These are phyloP conservation scores for Prunus mongolica DNA, from an alignment of 306 rosid species.

Conservation along the genomic window DNA sequence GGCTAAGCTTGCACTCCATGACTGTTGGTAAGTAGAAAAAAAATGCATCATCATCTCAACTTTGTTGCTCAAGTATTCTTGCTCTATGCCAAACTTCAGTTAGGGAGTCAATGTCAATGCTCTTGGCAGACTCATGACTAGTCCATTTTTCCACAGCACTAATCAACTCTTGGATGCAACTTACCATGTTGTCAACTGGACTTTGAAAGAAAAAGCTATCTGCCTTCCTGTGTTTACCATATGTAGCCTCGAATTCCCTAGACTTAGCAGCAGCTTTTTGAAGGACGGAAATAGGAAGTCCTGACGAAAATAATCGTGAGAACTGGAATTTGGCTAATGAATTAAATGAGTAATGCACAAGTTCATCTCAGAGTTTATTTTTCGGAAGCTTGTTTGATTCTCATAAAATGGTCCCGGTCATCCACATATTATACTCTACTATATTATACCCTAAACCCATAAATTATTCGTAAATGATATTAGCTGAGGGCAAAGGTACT, in stretches of 20 bases:
- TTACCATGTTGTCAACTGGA: slow-evolving; percentile 35
- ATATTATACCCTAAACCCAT: too few relatives aligned
- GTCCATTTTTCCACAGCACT: slow-evolving; percentile 28
- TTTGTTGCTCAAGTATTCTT: slow-evolving; percentile 28
- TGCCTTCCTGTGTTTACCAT: slow-evolving; percentile 44
- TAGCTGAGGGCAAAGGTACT: not conserved
- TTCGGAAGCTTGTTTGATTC: not conserved
- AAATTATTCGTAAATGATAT: not conserved
- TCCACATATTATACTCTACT: not conserved
- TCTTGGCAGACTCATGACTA: slow-evolving; percentile 25
- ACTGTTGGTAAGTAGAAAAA: not conserved
- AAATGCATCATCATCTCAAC: slow-evolving; percentile 13
- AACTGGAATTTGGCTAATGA: not conserved
- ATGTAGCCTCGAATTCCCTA: slow-evolving; percentile 70
- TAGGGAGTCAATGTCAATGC: slow-evolving; percentile 28
- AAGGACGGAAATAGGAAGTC: slow-evolving; percentile 64
- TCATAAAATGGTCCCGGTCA: not conserved
- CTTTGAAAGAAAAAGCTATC: slow-evolving; percentile 26
- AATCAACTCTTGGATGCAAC: slow-evolving; percentile 37
- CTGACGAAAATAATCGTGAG: slow-evolving; percentile 16
- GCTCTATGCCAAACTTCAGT: slow-evolving; percentile 54
- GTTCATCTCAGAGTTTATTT: not conserved
- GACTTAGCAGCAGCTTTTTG: slow-evolving; percentile 77
- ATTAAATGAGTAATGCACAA: not conserved
- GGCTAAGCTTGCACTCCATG: not conserved